A percentile compares a stretch with the other conserved stretches of the same genome.
Evolutionary conservation across 768 basidiomycete species (phyloP).

Genomic region (Mycena belliarum): DNA sequence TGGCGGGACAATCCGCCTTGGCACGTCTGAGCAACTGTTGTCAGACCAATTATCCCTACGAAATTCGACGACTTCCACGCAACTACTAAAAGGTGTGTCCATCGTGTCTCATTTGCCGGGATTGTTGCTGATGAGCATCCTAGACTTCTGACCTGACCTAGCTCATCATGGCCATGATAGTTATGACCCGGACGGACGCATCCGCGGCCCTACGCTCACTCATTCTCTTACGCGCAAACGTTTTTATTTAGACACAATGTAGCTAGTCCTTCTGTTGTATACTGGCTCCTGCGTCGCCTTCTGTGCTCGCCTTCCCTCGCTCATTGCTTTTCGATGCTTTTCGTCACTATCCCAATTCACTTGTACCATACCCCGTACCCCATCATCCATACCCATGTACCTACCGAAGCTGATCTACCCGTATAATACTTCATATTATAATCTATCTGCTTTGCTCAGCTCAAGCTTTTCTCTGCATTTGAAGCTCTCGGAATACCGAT

Average conservation of each 20-base stretch:
- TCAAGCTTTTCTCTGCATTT: no score
- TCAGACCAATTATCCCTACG: constrained; percentile 19
- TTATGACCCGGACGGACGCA: constrained; percentile 17
- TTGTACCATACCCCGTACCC: constrained; percentile 2
- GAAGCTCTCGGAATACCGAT: no score
- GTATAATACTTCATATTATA: not conserved
- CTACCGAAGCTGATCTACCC: not conserved
- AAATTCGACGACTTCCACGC: constrained; percentile 16
- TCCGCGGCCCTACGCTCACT: constrained; percentile 4
- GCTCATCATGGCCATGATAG: not conserved
- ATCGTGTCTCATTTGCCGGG: not conserved
- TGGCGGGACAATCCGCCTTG: constrained; percentile 72
- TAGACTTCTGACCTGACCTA: constrained; percentile 12
- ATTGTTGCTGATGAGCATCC: not conserved
- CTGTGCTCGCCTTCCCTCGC: not conserved
- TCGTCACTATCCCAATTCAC: not conserved
- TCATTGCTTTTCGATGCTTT: not conserved
- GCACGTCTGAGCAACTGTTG: constrained; percentile 20
- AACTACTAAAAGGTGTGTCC: constrained; percentile 16
- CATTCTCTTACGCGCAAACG: constrained; percentile 3
- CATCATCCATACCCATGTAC: constrained; percentile 9
- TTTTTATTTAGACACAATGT: constrained; percentile 13
- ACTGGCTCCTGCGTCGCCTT: not conserved
- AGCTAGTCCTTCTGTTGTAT: not conserved
- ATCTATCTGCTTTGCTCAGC: not conserved